A percentile compares a stretch with the other conserved stretches of the same genome.
Conservation (phyloP, 2,329 filamentous ascomycete species). For the Pestalotiopsis sp. region DNA sequence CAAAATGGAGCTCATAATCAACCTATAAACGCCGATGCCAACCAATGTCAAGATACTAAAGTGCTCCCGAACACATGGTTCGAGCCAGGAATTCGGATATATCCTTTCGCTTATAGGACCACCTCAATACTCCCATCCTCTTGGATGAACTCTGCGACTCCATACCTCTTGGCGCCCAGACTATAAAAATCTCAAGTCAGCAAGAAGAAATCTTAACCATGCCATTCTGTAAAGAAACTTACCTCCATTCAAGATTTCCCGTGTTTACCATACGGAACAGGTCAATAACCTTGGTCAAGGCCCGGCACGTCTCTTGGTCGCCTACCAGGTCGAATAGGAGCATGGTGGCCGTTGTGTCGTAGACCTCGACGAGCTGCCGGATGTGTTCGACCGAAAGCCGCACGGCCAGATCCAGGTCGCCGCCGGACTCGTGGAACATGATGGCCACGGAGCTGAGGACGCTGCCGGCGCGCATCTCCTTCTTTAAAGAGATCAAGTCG, state of each 20-base stretch:
- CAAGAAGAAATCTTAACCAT: not conserved
- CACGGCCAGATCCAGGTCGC: slow-evolving; percentile 27
- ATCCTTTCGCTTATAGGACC: not conserved
- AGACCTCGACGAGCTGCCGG: slow-evolving; percentile 22
- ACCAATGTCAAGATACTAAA: not conserved
- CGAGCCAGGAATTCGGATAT: not conserved
- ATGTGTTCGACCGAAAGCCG: slow-evolving; percentile 26
- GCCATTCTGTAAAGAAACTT: not conserved
- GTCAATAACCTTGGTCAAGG: slow-evolving; percentile 23
- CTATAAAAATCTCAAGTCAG: not conserved
- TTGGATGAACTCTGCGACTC: not conserved
- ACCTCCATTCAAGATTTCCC: slow-evolving; percentile 30
- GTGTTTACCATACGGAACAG: slow-evolving; percentile 20
- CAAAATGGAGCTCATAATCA: not conserved
- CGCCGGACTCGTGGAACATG: slow-evolving; percentile 24
- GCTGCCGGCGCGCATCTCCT: slow-evolving; percentile 26
- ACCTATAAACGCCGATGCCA: not conserved
- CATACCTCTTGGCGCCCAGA: slow-evolving; percentile 9
- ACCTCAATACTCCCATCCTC: slow-evolving; percentile 9
- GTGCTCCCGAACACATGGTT: not conserved
- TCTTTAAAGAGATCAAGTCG: slow-evolving; percentile 29
- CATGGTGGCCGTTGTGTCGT: slow-evolving; percentile 23
- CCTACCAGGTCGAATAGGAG: slow-evolving; percentile 18
- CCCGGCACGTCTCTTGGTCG: slow-evolving; percentile 17
- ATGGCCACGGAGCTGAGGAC: slow-evolving; percentile 30